Percentiles rank a stretch among this genome's conserved stretches.
Evolutionary conservation across 495 filamentous ascomycete species (phyloP).

Genomic region (Penicillium antarcticum): DNA sequence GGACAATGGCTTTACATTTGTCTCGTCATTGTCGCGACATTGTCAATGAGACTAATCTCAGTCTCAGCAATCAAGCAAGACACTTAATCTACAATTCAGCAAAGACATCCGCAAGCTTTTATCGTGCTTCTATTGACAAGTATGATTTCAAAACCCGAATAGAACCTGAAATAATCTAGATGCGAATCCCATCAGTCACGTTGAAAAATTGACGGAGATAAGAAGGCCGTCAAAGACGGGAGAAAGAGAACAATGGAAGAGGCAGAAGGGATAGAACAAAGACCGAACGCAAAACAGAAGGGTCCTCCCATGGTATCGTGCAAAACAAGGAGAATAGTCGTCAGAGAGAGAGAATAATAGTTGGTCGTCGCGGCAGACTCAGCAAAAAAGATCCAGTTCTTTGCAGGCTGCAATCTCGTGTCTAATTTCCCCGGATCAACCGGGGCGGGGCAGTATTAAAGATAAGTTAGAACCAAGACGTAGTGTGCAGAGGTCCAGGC

Average conservation of each 20-base stretch:
- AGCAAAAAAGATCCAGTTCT: slow-evolving; percentile 24
- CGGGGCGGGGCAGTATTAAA: slow-evolving; percentile 10
- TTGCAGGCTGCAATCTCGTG: slow-evolving; percentile 7
- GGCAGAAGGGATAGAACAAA: not conserved
- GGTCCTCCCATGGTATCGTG: slow-evolving; percentile 31
- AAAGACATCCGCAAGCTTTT: too few species aligned
- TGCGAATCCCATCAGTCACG: too few species aligned
- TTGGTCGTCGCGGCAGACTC: slow-evolving; percentile 25
- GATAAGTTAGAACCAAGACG: slow-evolving; percentile 41
- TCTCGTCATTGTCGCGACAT: not conserved
- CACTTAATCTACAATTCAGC: too few species aligned
- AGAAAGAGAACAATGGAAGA: not conserved
- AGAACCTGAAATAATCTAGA: not conserved
- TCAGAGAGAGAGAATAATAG: slow-evolving; percentile 28
- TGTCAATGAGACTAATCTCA: too few species aligned
- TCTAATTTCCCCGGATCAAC: slow-evolving; percentile 25
- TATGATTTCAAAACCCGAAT: not conserved
- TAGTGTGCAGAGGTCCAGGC: slow-evolving; percentile 33
- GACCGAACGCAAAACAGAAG: slow-evolving; percentile 12
- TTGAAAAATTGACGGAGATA: not conserved
- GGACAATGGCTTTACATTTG: not conserved
- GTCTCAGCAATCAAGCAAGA: too few species aligned
- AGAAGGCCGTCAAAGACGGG: not conserved
- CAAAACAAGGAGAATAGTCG: slow-evolving; percentile 17
- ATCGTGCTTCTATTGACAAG: too few species aligned